phyloP scores from a whole-genome alignment of 1,284 basidiomycete genomes.

The Tylopilus sp. region DNA sequence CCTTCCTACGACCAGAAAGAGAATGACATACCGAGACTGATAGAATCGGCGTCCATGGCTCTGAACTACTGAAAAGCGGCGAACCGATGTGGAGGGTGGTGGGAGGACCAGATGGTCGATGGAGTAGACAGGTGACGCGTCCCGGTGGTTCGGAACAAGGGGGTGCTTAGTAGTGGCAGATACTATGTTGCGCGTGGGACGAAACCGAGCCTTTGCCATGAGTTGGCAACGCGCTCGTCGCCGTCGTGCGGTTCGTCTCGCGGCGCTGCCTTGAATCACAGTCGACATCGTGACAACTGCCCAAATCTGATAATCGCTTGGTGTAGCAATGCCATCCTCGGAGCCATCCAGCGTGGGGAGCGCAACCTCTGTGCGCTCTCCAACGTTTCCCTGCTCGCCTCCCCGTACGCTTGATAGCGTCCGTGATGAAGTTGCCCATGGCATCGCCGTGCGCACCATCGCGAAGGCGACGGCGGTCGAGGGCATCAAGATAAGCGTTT shows the following conservation, averaged over 20 bases:
- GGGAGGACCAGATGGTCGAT: too few relatives aligned
- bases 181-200: not conserved
- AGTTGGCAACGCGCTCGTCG: not conserved
- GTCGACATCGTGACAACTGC: too few relatives aligned
- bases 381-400: slow-evolving; percentile 1
- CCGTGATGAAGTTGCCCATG: slow-evolving; percentile 56
- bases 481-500: slow-evolving; percentile 53
- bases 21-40: not conserved
- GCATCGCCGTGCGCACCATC: slow-evolving; percentile 54
- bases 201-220: not conserved
- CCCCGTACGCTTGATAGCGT: slow-evolving; percentile 55
- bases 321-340: slow-evolving; percentile 23
- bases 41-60: not conserved
- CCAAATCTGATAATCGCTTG: not conserved
- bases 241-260: not conserved
- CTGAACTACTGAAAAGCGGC: too few relatives aligned
- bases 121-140: too few relatives aligned
- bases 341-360: slow-evolving; percentile 27
- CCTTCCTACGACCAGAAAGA: not conserved
- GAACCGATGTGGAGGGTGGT: too few relatives aligned
- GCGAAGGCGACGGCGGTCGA: slow-evolving; percentile 47
- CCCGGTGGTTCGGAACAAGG: too few relatives aligned
- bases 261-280: not conserved
- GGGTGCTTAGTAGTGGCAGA: too few relatives aligned
- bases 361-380: slow-evolving; percentile 1